phyloP scores from a whole-genome alignment of 2,329 filamentous ascomycete genomes.

The Neofusicoccum sp. region DNA sequence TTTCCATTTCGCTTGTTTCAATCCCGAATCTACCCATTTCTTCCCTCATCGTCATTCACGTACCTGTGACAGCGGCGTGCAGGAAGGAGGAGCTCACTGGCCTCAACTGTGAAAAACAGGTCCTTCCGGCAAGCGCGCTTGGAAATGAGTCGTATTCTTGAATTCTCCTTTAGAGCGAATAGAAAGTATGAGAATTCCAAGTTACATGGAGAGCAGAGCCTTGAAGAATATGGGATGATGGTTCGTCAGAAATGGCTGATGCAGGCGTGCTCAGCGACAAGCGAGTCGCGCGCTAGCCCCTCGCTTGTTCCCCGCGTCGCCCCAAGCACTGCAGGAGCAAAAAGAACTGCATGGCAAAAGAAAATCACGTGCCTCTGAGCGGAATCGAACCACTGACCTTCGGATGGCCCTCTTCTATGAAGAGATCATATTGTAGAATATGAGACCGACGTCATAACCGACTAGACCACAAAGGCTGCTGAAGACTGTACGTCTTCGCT shows the following conservation, averaged over 20 bases:
- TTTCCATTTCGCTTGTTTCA: too few relatives aligned
- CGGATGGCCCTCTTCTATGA: conserved; percentile 15
- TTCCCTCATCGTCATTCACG: too few relatives aligned
- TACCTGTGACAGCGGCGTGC: too few relatives aligned
- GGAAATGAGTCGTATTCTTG: too few relatives aligned
- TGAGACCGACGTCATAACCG: conserved; percentile 19
- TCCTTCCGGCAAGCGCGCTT: too few relatives aligned
- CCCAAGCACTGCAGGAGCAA: neutral
- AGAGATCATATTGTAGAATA: conserved; percentile 9
- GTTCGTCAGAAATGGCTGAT: neutral
- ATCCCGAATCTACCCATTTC: too few relatives aligned
- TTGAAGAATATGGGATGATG: too few relatives aligned
- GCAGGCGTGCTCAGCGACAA: neutral
- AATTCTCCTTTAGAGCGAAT: too few relatives aligned
- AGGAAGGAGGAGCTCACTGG: too few relatives aligned
- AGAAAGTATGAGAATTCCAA: too few relatives aligned
- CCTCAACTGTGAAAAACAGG: too few relatives aligned
- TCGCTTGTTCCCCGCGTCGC: neutral
- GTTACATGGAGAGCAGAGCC: too few relatives aligned
- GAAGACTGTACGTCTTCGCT: neutral
- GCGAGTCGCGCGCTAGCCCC: neutral
- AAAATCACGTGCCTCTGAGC: neutral
- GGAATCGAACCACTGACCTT: conserved; percentile 16
- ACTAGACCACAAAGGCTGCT: conserved; percentile 15
- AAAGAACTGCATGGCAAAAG: neutral